Evolutionary conservation across 805 yeast species (phyloP).

Genomic region (Candida ponderosae): DNA sequence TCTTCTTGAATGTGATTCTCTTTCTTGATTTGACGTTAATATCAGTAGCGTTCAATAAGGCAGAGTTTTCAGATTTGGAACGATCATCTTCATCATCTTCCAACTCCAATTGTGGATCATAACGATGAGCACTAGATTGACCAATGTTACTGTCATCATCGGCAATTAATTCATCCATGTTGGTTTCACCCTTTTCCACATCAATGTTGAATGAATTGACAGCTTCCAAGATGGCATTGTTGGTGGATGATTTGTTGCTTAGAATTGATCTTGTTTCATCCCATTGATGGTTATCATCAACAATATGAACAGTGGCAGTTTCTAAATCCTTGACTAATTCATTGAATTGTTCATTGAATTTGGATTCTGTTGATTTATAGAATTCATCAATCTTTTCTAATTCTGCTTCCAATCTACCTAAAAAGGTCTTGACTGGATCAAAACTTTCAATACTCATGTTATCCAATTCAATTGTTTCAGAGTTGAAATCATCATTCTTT

Average conservation of each 20-base stretch:
- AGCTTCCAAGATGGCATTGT: conserved; percentile 13
- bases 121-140: neutral
- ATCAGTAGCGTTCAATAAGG: conserved; percentile 41
- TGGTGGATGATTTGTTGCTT: conserved; percentile 15
- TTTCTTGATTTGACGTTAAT: conserved; percentile 42
- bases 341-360: conserved; percentile 37
- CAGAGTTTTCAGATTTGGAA: conserved; percentile 36
- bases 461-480: conserved; percentile 19
- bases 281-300: conserved; percentile 16
- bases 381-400: conserved; percentile 45
- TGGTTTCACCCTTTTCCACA: conserved; percentile 8
- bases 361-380: conserved; percentile 37
- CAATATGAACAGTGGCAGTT: conserved; percentile 20
- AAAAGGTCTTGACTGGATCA: conserved; percentile 35
- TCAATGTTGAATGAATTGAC: conserved; percentile 14
- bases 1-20: conserved; percentile 59
- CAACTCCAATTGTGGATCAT: neutral
- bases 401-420: conserved; percentile 39
- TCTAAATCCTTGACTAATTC: conserved; percentile 40
- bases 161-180: neutral
- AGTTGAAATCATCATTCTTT: neutral
- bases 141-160: conserved; percentile 1
- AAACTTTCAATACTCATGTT: conserved; percentile 16
- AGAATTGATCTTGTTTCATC: conserved; percentile 15
- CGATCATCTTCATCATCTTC: conserved; percentile 29